phyloP scores from a whole-genome alignment of 768 basidiomycete genomes.

The Harrya chromipes region DNA sequence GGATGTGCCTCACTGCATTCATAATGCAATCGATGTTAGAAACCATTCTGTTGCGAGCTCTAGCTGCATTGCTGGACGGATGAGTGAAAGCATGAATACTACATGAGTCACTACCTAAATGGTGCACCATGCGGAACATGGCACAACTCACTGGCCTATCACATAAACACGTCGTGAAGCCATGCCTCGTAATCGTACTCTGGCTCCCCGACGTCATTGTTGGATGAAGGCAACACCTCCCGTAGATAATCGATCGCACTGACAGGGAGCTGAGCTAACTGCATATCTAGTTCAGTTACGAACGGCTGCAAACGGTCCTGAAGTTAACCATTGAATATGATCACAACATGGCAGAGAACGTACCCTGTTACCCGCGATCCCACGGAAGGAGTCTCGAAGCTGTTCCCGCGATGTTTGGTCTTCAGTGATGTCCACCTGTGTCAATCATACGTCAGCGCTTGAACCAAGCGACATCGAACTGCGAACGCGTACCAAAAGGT shows the following conservation, averaged over 20 bases:
- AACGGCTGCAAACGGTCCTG: conserved; percentile 56
- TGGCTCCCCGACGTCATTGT: conserved; percentile 54
- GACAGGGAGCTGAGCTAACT: conserved; percentile 74
- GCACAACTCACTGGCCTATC: conserved; percentile 14
- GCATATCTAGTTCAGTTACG: conserved; percentile 91
- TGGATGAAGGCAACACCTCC: conserved; percentile 68
- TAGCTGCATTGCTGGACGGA: background rate
- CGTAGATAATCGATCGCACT: conserved; percentile 77
- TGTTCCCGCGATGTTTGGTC: conserved; percentile 94
- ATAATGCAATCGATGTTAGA: conserved; percentile 12
- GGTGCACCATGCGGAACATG: background rate
- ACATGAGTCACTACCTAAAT: background rate
- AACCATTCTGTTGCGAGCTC: background rate
- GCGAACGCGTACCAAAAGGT: conserved; percentile 65
- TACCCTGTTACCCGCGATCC: conserved; percentile 88
- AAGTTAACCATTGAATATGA: background rate
- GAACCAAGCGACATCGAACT: background rate
- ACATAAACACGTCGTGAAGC: conserved; percentile 75
- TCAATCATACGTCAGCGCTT: conserved; percentile 2
- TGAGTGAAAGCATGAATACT: background rate
- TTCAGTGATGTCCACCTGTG: conserved; percentile 90
- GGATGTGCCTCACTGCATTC: conserved; percentile 10
- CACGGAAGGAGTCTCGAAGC: conserved; percentile 89
- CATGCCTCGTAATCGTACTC: conserved; percentile 83
- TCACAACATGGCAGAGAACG: conserved; percentile 9